phyloP scores from a whole-genome alignment of 2,329 filamentous ascomycete genomes.

The Aspergillus viridinutans region DNA sequence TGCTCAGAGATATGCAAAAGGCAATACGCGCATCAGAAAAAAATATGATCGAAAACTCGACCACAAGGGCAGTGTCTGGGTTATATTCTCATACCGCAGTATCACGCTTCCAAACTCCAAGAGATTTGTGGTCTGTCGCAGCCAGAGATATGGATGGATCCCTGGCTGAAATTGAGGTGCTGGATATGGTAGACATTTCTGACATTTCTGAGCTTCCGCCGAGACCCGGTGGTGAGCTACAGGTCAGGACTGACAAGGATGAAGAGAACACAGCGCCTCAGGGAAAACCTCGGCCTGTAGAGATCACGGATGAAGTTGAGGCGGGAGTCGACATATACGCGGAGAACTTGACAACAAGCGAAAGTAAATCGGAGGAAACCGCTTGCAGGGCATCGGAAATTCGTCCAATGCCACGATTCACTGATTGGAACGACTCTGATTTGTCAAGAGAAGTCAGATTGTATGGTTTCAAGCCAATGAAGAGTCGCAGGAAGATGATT shows the following conservation, averaged over 20 bases:
- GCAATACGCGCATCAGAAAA: constrained; percentile 30
- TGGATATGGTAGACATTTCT: constrained; percentile 54
- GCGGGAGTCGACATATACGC: neutral
- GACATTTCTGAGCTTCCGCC: constrained; percentile 7
- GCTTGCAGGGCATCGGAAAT: neutral
- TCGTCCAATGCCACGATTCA: constrained; percentile 53
- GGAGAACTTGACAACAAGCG: neutral
- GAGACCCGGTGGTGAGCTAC: constrained; percentile 1
- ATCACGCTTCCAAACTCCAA: constrained; percentile 25
- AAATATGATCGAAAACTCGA: constrained; percentile 6
- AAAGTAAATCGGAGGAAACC: neutral
- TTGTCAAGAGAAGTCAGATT: constrained; percentile 58
- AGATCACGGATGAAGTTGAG: neutral
- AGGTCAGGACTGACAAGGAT: neutral
- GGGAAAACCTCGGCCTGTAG: neutral
- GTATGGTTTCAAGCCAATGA: constrained; percentile 71
- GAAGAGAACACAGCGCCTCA: neutral
- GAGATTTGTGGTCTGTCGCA: constrained; percentile 65
- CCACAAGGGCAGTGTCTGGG: neutral
- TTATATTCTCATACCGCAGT: constrained; percentile 11
- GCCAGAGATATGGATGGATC: constrained; percentile 63
- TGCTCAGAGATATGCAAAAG: constrained; percentile 34
- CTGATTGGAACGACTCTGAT: constrained; percentile 58
- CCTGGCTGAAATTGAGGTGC: constrained; percentile 58
- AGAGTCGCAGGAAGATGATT: constrained; percentile 65